phyloP scores from a whole-genome alignment of 805 yeast species.

The Myxozyma neglecta region DNA sequence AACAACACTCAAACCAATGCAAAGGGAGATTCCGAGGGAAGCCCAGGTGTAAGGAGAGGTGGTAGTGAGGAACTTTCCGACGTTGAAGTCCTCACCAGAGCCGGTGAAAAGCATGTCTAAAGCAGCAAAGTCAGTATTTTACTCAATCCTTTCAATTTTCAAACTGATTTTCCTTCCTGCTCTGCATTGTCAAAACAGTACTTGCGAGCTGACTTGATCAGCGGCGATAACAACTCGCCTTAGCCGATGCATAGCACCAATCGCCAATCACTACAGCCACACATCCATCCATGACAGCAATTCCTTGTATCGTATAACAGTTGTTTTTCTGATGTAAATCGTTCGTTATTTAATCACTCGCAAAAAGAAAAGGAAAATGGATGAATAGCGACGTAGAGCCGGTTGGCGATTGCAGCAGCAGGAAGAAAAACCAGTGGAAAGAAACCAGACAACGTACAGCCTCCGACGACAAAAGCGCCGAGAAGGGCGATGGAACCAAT shows the following conservation, averaged over 20 bases:
- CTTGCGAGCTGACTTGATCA: too few species aligned
- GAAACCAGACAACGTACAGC: constrained; percentile 36
- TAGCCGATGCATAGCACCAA: background rate
- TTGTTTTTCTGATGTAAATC: too few species aligned
- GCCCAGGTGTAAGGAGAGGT: constrained; percentile 99
- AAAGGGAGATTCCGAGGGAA: constrained; percentile 77
- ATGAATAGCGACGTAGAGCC: background rate
- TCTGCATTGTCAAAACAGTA: too few species aligned
- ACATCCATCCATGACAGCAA: background rate
- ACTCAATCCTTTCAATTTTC: background rate
- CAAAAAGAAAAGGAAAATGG: background rate
- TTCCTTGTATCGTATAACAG: background rate
- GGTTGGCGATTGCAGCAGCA: background rate
- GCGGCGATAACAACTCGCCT: background rate
- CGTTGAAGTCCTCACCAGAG: constrained; percentile 86
- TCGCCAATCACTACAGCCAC: background rate
- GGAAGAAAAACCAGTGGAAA: background rate
- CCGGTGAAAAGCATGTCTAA: constrained; percentile 77
- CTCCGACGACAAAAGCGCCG: constrained; percentile 43
- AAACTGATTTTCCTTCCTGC: background rate
- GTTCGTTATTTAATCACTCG: background rate
- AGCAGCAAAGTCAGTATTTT: background rate
- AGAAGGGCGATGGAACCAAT: constrained; percentile 37
- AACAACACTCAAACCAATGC: constrained; percentile 91
- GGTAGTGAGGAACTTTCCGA: constrained; percentile 80